A percentile compares a stretch with the other conserved stretches of the same genome.
These are phyloP conservation scores for Gnomoniopsis smithogilvyi DNA, from an alignment of 2,329 filamentous ascomycete genomes.

Conservation along the genomic window DNA sequence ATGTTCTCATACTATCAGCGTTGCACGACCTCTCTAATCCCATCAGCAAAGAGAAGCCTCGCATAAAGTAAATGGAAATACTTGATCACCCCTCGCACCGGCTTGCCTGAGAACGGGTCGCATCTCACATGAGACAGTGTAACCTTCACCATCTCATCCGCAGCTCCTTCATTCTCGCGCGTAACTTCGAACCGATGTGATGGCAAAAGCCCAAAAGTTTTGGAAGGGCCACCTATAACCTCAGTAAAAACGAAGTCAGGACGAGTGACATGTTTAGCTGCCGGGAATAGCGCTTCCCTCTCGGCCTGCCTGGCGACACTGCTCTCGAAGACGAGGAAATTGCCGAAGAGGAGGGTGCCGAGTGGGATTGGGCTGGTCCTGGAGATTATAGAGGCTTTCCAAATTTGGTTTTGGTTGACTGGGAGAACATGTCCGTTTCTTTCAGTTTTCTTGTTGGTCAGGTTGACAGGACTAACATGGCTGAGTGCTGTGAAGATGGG, in stretches of 20 bases:
- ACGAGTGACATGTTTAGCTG: too few species aligned
- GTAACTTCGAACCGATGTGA: slow-evolving; percentile 8
- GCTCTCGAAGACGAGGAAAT: background rate
- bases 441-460: background rate
- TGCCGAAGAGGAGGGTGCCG: slow-evolving; percentile 3
- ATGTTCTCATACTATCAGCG: background rate
- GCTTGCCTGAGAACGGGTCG: background rate
- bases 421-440: background rate
- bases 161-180: too few species aligned
- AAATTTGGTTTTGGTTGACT: background rate
- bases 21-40: background rate
- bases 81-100: background rate
- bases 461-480: background rate
- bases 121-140: slow-evolving; percentile 6
- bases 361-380: background rate
- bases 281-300: too few species aligned
- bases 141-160: background rate
- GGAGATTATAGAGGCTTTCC: background rate
- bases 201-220: background rate
- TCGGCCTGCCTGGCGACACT: background rate
- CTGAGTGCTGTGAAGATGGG: accelerated
- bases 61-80: background rate
- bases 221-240: background rate
- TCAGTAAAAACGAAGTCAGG: background rate
- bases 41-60: background rate